These are phyloP conservation scores for Henckelia pumila DNA, from an alignment of 257 asterid species.

Conservation along the genomic window DNA sequence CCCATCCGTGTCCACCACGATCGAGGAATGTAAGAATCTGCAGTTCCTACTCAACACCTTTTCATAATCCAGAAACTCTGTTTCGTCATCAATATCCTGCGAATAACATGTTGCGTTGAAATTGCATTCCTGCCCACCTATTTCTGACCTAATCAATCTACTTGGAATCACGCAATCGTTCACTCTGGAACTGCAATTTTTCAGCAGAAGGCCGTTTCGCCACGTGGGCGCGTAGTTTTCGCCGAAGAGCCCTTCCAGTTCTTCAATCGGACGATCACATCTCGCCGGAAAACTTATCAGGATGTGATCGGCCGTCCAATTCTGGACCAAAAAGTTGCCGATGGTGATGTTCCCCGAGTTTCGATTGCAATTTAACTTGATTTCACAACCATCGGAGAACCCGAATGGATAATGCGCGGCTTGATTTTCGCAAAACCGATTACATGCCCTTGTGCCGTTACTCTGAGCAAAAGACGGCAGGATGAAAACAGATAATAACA, in stretches of 20 bases:
- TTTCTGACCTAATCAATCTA: conserved; percentile 23
- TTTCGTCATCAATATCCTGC: conserved; percentile 19
- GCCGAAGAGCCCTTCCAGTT: conserved; percentile 34
- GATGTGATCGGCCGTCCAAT: conserved; percentile 50
- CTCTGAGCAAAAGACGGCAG: background rate
- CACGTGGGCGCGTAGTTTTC: conserved; percentile 46
- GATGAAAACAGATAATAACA: background rate
- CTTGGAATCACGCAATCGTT: conserved; percentile 47
- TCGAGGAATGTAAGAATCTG: conserved; percentile 44
- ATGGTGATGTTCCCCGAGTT: background rate
- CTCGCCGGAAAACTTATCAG: conserved; percentile 40
- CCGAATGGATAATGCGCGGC: background rate
- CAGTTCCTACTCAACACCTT: conserved; percentile 37
- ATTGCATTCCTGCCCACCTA: conserved; percentile 30
- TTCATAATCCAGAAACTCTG: conserved; percentile 35
- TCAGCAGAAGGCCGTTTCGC: conserved; percentile 59
- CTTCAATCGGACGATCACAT: conserved; percentile 54
- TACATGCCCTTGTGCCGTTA: background rate
- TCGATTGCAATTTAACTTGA: background rate
- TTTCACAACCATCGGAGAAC: background rate
- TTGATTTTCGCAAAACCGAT: background rate
- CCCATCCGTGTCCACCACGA: conserved; percentile 36
- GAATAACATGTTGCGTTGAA: conserved; percentile 43
- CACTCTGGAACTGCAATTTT: conserved; percentile 36
- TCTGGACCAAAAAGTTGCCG: conserved; percentile 26